phyloP scores from a whole-genome alignment of 345 rosid species.

The Cardiospermum halicacabum region DNA sequence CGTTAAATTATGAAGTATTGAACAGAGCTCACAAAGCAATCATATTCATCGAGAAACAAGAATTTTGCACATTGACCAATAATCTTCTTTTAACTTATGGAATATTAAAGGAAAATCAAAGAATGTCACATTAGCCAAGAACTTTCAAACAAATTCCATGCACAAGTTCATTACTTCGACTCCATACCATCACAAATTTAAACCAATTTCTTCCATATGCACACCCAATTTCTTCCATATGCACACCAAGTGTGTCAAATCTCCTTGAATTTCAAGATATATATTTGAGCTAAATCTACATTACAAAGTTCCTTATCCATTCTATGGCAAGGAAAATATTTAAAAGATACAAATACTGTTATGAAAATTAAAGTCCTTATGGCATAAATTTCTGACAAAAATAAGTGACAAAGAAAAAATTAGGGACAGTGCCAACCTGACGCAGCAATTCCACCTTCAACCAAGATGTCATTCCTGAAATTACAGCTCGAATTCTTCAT shows the following conservation, averaged over 20 bases:
- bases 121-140: too few species aligned
- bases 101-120: too few species aligned
- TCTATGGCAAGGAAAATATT: constrained; percentile 5
- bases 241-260: neutral
- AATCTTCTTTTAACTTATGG: too few species aligned
- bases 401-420: neutral
- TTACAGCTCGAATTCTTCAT: constrained; percentile 89
- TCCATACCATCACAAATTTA: neutral
- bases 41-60: too few species aligned
- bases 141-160: too few species aligned
- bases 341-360: constrained; percentile 13
- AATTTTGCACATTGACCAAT: too few species aligned
- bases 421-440: constrained; percentile 11
- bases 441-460: constrained; percentile 9
- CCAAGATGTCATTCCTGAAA: neutral
- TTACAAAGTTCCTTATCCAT: constrained; percentile 4
- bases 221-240: neutral
- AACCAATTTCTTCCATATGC: neutral
- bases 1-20: too few species aligned
- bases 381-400: constrained; percentile 11
- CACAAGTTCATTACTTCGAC: too few species aligned
- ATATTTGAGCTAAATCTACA: constrained; percentile 1
- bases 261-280: neutral
- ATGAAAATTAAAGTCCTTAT: constrained; percentile 12
- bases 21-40: too few species aligned